Evolutionary conservation across 2,329 filamentous ascomycete species (phyloP), one percentile per base, ranked within the genome.

Genomic region (Fusarium algeriense): DNA sequence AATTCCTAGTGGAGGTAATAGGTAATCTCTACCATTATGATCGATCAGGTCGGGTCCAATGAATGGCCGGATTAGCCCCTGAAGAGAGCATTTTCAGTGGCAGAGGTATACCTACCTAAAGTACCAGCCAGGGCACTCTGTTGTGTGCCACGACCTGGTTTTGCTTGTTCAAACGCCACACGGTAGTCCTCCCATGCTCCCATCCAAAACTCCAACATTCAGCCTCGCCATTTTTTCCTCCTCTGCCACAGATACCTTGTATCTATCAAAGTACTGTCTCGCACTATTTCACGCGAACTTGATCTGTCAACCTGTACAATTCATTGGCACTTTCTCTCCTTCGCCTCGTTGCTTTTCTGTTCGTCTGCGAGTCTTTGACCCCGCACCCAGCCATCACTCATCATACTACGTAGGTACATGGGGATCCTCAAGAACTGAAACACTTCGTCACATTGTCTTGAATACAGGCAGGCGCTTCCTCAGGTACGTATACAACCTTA

Each of bases 361-460:
- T 61, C 50, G 34, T 41, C 50, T 38, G 35, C 57, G 17, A 69
- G 60, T 41, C 46, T 58, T 60, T 59, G 40, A 73, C 74, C 74
- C 74, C 74, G 74, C 73, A 73, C 61, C 59, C 49, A 63, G 41
- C 50, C 68, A 72, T 63, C 64, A 67, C 56, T 46, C 32, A 48
- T 66, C 50, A 38, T 52, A 46, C 61, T 58, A 43, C 63, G 43
- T 54, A 59, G 57, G 46, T 45, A 58, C 57, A 49, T 49, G 54
- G 41, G 49, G 52, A 71, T 60, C 59, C 64, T 72, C 57, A 59
- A 67, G 53, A 45, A 30, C 49, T 71, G 62, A 71, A 60, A 67
- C 59, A 71, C 73, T 63, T 54, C 40, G 49, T 67, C 53, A 60
- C 49, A 60, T 49, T 45, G 54, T 65, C 23, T 55, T 69, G 57